Conservation (phyloP, 2,329 filamentous ascomycete genomes). For the Phyllosticta capitalensis region DNA sequence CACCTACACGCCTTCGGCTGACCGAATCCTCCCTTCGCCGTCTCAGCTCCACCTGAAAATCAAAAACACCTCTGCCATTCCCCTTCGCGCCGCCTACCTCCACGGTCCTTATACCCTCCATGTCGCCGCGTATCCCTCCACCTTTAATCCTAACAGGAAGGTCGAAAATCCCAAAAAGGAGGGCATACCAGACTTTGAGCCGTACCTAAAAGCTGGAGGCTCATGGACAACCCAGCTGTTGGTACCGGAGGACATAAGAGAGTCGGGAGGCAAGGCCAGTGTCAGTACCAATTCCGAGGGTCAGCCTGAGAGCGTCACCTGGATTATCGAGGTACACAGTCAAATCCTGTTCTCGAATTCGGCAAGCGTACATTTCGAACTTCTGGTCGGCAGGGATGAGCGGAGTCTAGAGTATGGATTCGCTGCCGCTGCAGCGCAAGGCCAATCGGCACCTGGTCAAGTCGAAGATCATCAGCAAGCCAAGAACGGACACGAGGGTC, state of each 20-base stretch:
- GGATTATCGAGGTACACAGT: slow-evolving; percentile 84
- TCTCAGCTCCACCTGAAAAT: slow-evolving; percentile 73
- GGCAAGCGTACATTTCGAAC: slow-evolving; percentile 78
- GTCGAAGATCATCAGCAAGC: slow-evolving; percentile 68
- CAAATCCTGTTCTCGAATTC: slow-evolving; percentile 91
- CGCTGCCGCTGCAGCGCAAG: slow-evolving; percentile 41
- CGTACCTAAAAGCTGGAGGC: slow-evolving; percentile 89
- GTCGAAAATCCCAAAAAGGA: slow-evolving; percentile 59
- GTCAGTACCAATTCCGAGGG: slow-evolving; percentile 21
- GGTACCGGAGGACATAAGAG: slow-evolving; percentile 69
- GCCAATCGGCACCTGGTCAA: slow-evolving; percentile 50
- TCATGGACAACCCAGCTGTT: slow-evolving; percentile 71
- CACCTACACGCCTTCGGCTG: slow-evolving; percentile 81
- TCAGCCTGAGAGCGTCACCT: slow-evolving; percentile 55
- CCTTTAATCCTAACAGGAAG: slow-evolving; percentile 74
- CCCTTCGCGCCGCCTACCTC: slow-evolving; percentile 87
- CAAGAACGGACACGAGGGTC: slow-evolving; percentile 42
- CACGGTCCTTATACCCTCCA: slow-evolving; percentile 92
- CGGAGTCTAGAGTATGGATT: slow-evolving; percentile 65
- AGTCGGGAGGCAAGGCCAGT: slow-evolving; percentile 45
- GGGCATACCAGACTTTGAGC: slow-evolving; percentile 84
- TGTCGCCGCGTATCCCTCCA: slow-evolving; percentile 73
- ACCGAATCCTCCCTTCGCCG: slow-evolving; percentile 83
- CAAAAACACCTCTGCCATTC: slow-evolving; percentile 84
- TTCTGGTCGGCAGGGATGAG: slow-evolving; percentile 76